Base-by-base conservation (phyloP, 352 stramenopile species). In the Plasmopara halstedii region DNA sequence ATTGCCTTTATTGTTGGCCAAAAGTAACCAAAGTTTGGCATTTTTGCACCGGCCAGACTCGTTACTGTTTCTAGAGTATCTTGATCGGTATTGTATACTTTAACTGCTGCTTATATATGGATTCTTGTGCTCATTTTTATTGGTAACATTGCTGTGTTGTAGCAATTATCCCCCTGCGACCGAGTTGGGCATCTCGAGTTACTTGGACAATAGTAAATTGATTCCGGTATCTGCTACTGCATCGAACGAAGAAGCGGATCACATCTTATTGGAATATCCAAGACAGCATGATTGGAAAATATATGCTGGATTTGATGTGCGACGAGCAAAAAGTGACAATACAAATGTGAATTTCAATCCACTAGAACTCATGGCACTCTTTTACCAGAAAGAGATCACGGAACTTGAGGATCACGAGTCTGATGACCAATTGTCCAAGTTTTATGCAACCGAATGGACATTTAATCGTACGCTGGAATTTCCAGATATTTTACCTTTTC, bases 241-340 rank as follows among this genome's bases (percentile, higher is more conserved):
- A 5, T 58, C 59, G 9, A 68, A 79, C 29, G 53, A 65, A 35
- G 50, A 73, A 20, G 69, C 55, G 1, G 58, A 86, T 23, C 38
- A 56, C 29, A 20, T 66, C 17, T 46, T 88, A 17, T 42, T 70
- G 35, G 38, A 50, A 13, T 81, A 59, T 31, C 71, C 73, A 2
- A 62, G 50, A 33, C 25, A 40, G 31, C 73, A 56, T 20, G 67
- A 64, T 7, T 13, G 58, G 3, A 32, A 56, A 2, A 62, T 83
- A 27, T 88, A 79, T 39, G 67, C 65, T 0, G 64, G 58, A 2
- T 43, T 85, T 11, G 77, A 88, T 46, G 29, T 88, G 14, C 64
- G 77, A 13, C 54, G 48, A 13, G 47, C 48, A 9, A 29, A n/a
- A n/a, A 4, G 6, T 11, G 22, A 27, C 21, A 21, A 10, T 21